Base-by-base conservation (phyloP, 495 filamentous ascomycete species). In the Neurospora sp. region DNA sequence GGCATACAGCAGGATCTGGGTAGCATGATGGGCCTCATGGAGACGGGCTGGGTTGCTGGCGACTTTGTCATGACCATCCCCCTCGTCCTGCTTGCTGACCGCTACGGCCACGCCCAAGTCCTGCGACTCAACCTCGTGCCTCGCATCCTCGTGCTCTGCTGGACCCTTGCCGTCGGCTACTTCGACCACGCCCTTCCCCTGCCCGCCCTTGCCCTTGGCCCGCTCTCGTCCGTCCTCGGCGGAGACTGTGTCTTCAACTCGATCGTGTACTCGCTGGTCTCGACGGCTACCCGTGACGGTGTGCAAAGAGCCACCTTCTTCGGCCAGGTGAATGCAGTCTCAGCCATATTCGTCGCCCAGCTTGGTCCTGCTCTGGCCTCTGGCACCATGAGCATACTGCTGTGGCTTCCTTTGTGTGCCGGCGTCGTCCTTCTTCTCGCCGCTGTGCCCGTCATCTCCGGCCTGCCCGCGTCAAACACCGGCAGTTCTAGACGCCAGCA, bases 221-320 rank as follows among this genome's bases (percentile, higher is more conserved):
- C 84, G 12, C 68, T 76, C 20, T 77, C 83, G 18, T 84, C 83
- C 3, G 71, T 84, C 18, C 76, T 85, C 9, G 84, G 84, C 16
- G 84, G 82, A 18, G 83, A 85, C 72, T 84, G 82, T 44, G 82
- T 85, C 31, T 82, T 85, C 72, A 85, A 84, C 72, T 84, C 83
- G 27, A 81, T 85, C 61, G 74, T 83, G 9, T 85, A 85, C 53
- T 76, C 82, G 4, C 77, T 84, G 8, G 83, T 82, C 8, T 81
- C 84, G 42, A 74, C 78, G 6, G 71, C 82, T 72, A 81, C 83
- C 12, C 81, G 83, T 7, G 82, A 84, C 68, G 73, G 76, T 68
- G 77, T 81, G n/a, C 39, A 10, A 35, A 84, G 83, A 9, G 83
- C 84, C 42, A 82, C 82, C 37, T 84, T 82, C 74, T 85, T 85